Evolutionary conservation across 371 early-diverging fungal genomes (phyloP), one percentile per base, ranked within the genome.

Genomic region (Syncephalastrum monosporum): DNA sequence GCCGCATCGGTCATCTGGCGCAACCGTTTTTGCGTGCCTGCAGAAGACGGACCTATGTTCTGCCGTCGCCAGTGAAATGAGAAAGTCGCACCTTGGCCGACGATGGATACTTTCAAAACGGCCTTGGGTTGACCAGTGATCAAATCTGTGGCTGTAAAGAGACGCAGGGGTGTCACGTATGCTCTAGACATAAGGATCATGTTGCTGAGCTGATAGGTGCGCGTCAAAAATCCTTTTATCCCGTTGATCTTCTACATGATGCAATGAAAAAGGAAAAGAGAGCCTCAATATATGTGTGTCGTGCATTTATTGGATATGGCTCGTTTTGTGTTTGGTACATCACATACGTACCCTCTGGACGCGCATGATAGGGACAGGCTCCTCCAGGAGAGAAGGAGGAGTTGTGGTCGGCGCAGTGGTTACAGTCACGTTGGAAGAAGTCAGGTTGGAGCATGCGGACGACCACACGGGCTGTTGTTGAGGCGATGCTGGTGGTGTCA

Each of bases 201-300:
- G 33, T 56, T 44, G 17, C 55, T 50, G n/a, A 66, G 58, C 27
- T 61, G 66, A 43, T 66, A 66, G 5, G 66, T 66, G 4, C 66
- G 54, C 16, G 66, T 66, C 24, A 66, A 27, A 13, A 66, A 66
- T 5, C 66, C 66, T 5, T 47, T 25, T 19, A 61, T 16, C 12
- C 66, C 66, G 41, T 66, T 66, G 29, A 61, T 57, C 51, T 49
- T 47, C 66, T 66, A 45, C 10, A 14, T 33, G 7, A 16, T 47
- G 7, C 23, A 53, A 53, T n/a, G 10, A 10, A 50, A 44, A 47
- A 14, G 12, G 12, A 38, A 21, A 7, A 13, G 43, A 42, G 19
- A 29, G 44, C 10, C 38, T 33, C 38, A 33, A 33, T 33, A 33
- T 33, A 10, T 12, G 38, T 33, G 38, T 33, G 38, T 33, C 38